Conservation (phyloP, 176 grass and related monocot species). For the Thalia dealbata region DNA sequence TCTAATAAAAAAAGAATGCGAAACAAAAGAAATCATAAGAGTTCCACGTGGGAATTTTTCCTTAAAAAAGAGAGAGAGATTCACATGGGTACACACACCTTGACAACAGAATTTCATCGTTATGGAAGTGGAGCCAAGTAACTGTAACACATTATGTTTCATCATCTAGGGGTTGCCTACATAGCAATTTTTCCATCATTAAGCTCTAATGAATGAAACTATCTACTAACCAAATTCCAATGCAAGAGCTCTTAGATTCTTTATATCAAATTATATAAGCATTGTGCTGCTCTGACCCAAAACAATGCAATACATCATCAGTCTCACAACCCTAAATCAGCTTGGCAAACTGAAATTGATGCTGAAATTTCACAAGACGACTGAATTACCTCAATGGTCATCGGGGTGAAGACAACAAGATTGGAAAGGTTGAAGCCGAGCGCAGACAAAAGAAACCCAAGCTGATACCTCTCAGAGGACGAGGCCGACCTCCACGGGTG, state of each 20-base stretch:
- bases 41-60: too few relatives aligned
- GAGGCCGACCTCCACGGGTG: constrained; percentile 80
- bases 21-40: too few relatives aligned
- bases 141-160: background rate
- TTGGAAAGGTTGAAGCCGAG: constrained; percentile 86
- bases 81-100: too few relatives aligned
- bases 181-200: background rate
- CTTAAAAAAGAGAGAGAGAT: too few relatives aligned
- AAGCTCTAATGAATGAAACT: background rate
- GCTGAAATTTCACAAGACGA: background rate
- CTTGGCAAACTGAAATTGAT: background rate
- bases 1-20: too few relatives aligned
- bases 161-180: background rate
- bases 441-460: constrained; percentile 67
- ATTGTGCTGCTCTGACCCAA: background rate
- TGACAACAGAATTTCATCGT: too few relatives aligned
- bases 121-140: background rate
- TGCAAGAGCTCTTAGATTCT: background rate
- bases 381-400: constrained; percentile 70
- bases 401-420: constrained; percentile 87
- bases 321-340: background rate
- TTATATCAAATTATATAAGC: background rate
- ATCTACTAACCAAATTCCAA: background rate
- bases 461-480: constrained; percentile 66
- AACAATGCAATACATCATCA: background rate